A percentile compares a stretch with the other conserved stretches of the same genome.
These are phyloP conservation scores for Zygnema circumcarinatum DNA, from an alignment of 139 green algal species.

Conservation along the genomic window DNA sequence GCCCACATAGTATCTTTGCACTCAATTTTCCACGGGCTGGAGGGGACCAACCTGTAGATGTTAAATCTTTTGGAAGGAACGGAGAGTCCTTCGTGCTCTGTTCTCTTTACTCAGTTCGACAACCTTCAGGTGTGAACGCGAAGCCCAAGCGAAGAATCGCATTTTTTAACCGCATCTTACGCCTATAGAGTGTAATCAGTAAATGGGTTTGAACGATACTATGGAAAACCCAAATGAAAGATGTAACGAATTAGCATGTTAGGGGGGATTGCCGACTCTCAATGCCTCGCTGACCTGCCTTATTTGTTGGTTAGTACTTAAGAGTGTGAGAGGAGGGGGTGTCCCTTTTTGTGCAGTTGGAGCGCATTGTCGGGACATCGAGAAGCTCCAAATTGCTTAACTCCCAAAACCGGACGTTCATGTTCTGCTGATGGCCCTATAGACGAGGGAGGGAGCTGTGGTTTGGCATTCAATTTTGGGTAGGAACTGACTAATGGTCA, in stretches of 20 bases:
- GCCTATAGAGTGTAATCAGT: not conserved
- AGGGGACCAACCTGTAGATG: slow-evolving; percentile 11
- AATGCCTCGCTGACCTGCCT: not conserved
- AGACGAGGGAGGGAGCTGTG: too few relatives aligned
- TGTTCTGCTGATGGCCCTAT: slow-evolving; percentile 40
- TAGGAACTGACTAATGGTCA: too few relatives aligned
- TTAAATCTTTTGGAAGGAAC: slow-evolving; percentile 53
- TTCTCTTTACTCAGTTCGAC: slow-evolving; percentile 57
- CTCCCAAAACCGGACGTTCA: slow-evolving; percentile 47
- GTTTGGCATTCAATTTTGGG: not conserved
- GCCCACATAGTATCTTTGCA: too few relatives aligned
- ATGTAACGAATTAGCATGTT: not conserved
- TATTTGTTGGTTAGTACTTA: not conserved
- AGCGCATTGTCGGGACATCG: slow-evolving; percentile 34
- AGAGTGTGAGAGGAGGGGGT: too few relatives aligned
- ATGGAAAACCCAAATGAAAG: too few relatives aligned
- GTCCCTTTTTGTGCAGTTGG: slow-evolving; percentile 49
- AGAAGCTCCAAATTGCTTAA: slow-evolving; percentile 14
- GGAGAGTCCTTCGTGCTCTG: slow-evolving; percentile 41
- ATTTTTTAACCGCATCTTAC: not conserved
- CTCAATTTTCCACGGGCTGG: too few relatives aligned
- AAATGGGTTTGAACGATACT: too few relatives aligned
- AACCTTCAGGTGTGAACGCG: slow-evolving; percentile 38
- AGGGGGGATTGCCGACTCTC: not conserved
- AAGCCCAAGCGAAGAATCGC: too few relatives aligned